Conservation (phyloP, 2,329 filamentous ascomycete genomes). For the Neofusicoccum umdonicola region DNA sequence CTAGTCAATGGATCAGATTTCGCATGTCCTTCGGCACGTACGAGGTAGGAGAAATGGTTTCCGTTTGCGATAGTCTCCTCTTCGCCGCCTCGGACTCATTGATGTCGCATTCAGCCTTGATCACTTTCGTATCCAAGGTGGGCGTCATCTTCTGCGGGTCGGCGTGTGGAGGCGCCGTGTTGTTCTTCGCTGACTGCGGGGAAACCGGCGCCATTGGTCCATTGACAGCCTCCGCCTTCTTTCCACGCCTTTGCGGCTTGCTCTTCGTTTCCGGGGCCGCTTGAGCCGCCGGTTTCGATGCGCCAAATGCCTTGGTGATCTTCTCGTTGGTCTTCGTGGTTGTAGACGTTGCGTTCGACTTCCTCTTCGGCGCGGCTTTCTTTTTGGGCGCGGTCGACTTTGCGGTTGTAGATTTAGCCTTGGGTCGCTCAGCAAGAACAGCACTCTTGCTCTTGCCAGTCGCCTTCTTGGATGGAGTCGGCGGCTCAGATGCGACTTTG, state of each 20-base stretch:
- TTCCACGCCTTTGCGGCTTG: neutral
- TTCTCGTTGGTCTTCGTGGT: conserved; percentile 28
- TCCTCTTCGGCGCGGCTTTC: conserved; percentile 31
- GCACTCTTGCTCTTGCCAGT: conserved; percentile 26
- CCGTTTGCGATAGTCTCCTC: neutral
- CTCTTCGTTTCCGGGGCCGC: neutral
- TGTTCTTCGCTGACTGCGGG: conserved; percentile 31
- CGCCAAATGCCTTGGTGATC: conserved; percentile 19
- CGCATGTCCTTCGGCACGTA: conserved; percentile 1
- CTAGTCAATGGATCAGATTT: neutral
- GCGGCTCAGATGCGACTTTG: conserved; percentile 23
- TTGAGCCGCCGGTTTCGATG: conserved; percentile 21
- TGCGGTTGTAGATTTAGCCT: conserved; percentile 23
- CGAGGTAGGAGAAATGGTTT: conserved; percentile 3
- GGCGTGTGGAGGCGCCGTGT: conserved; percentile 24
- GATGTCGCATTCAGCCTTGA: neutral
- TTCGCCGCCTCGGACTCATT: neutral
- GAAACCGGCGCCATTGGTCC: conserved; percentile 30
- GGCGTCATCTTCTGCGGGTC: neutral
- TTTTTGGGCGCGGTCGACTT: conserved; percentile 22
- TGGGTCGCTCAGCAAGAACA: conserved; percentile 8
- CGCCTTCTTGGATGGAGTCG: conserved; percentile 24
- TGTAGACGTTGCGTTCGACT: conserved; percentile 13
- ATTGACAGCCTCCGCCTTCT: conserved; percentile 17
- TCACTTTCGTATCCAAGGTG: conserved; percentile 1